These are phyloP conservation scores for Aspergillus conjunctus DNA, from an alignment of 495 filamentous ascomycete genomes.

Conservation along the genomic window DNA sequence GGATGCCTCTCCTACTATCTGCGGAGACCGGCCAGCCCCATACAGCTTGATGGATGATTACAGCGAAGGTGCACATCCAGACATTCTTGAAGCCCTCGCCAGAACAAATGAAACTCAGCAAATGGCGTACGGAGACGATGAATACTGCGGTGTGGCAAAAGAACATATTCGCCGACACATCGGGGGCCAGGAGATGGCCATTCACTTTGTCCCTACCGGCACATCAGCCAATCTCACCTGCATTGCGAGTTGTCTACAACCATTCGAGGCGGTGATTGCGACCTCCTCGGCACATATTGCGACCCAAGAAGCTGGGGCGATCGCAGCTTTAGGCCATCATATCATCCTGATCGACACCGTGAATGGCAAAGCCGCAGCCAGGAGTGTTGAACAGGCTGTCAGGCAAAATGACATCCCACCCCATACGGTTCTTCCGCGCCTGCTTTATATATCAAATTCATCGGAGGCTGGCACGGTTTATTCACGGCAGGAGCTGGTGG, in stretches of 20 bases:
- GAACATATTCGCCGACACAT: not conserved
- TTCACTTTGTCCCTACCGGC: not conserved
- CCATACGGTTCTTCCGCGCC: not conserved
- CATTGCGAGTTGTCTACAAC: not conserved
- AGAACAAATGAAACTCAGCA: not conserved
- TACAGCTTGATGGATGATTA: conserved; percentile 1
- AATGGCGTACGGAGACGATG: not conserved
- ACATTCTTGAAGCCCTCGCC: not conserved
- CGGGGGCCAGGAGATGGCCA: not conserved
- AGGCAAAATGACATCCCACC: not conserved
- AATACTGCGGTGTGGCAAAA: not conserved
- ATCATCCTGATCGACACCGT: not conserved
- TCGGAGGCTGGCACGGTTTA: not conserved
- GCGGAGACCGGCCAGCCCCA: no score
- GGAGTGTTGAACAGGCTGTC: not conserved
- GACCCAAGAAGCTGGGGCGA: not conserved
- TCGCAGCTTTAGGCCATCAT: not conserved
- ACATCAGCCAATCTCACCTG: not conserved
- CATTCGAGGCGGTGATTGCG: not conserved
- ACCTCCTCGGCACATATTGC: not conserved
- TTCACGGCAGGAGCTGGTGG: not conserved
- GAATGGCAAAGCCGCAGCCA: not conserved
- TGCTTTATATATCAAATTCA: not conserved
- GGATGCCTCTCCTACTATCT: not conserved
- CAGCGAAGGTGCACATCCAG: not conserved